phyloP scores from a whole-genome alignment of 495 filamentous ascomycete genomes.

The Penicillium antarcticum region DNA sequence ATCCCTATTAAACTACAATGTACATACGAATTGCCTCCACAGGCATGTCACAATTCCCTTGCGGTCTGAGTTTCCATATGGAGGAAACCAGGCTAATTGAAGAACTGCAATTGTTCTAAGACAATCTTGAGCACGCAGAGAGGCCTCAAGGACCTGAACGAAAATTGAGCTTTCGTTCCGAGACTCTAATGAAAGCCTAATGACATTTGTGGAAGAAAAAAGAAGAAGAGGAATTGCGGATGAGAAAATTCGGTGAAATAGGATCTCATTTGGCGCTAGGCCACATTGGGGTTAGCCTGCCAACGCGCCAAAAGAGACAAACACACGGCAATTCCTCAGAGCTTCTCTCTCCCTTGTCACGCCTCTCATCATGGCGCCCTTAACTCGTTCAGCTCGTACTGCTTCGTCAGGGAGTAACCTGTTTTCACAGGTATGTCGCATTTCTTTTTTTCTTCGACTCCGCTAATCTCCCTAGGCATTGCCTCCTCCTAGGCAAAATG shows the following conservation, averaged over 20 bases:
- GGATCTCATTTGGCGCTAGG: constrained; percentile 31
- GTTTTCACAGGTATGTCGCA: constrained; percentile 16
- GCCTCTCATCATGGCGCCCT: constrained; percentile 23
- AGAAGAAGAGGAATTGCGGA: constrained; percentile 39
- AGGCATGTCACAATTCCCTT: constrained; percentile 49
- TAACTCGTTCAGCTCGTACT: constrained; percentile 24
- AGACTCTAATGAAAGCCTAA: constrained; percentile 99
- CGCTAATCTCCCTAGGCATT: constrained; percentile 23
- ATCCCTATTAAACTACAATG: background rate
- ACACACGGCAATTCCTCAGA: constrained; percentile 19
- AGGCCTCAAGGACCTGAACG: constrained; percentile 86
- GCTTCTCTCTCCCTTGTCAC: constrained; percentile 8
- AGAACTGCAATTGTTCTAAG: constrained; percentile 79
- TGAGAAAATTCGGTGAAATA: constrained; percentile 24
- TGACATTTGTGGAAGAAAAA: constrained; percentile 74
- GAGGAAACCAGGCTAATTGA: constrained; percentile 61
- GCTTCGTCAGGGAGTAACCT: constrained; percentile 3
- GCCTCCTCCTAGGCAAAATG: constrained; percentile 24
- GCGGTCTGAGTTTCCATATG: constrained; percentile 52
- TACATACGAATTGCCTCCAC: constrained; percentile 6
- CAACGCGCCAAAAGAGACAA: constrained; percentile 38
- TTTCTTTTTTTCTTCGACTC: background rate
- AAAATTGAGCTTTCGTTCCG: constrained; percentile 93
- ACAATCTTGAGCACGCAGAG: constrained; percentile 97
- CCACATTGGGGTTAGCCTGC: constrained; percentile 21